Conservation (phyloP, 2,329 filamentous ascomycete genomes). For the Sporothrix schenckii region DNA sequence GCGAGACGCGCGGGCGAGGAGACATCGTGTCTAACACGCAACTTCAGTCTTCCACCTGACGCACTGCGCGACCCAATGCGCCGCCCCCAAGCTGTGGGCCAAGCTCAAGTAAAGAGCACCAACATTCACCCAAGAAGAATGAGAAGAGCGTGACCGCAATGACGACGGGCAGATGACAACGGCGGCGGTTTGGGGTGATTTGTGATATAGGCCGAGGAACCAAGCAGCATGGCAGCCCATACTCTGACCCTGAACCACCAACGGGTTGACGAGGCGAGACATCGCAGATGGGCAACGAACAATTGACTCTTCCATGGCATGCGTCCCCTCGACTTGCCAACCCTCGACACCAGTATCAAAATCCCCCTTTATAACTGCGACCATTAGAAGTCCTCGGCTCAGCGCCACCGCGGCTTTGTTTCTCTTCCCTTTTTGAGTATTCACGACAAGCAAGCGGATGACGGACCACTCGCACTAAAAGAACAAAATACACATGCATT, state of each 20-base stretch:
- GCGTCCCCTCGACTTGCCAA: neutral
- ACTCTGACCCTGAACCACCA: neutral
- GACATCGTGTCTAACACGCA: neutral
- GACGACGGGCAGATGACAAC: neutral
- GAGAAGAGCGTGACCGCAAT: neutral
- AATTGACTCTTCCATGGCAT: neutral
- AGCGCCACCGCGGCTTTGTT: neutral
- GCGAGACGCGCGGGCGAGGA: neutral
- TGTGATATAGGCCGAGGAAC: neutral
- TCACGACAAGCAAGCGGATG: conserved; percentile 3
- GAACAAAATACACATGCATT: neutral
- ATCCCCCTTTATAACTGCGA: neutral
- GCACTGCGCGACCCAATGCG: conserved; percentile 91
- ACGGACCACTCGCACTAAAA: neutral
- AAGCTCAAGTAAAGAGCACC: conserved; percentile 72
- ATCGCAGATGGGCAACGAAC: too few relatives aligned
- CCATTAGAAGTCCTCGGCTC: neutral
- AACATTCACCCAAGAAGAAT: neutral
- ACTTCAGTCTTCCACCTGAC: conserved; percentile 91
- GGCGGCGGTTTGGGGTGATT: neutral
- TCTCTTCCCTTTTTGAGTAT: neutral
- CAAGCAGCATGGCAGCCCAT: neutral
- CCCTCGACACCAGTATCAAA: neutral
- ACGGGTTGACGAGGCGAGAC: neutral
- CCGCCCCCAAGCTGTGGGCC: conserved; percentile 93